phyloP scores from a whole-genome alignment of 164 flowering plant species.

The Piper betle region DNA sequence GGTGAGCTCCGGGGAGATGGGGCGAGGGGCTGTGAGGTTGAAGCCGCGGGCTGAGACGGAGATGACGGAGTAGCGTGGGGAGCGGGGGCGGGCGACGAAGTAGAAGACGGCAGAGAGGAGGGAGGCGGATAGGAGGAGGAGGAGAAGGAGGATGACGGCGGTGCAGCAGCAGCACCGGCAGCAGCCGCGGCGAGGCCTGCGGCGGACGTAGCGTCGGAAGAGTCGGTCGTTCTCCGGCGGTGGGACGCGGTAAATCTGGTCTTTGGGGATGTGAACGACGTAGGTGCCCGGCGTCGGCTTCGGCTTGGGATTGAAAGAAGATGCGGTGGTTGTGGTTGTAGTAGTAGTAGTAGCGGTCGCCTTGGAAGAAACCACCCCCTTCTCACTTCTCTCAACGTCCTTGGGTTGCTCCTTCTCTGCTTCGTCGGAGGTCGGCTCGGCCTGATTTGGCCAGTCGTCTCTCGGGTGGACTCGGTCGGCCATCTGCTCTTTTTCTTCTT shows the following conservation, averaged over 20 bases:
- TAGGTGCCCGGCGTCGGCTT: conserved; percentile 43
- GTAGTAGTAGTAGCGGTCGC: no score
- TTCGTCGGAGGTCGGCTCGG: no score
- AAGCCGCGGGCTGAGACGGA: conserved; percentile 37
- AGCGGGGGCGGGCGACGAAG: conserved; percentile 47
- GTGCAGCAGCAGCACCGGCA: conserved; percentile 36
- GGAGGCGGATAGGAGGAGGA: conserved; percentile 43
- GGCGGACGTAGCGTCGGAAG: conserved; percentile 13
- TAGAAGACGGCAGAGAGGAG: no score
- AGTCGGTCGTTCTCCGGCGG: conserved; percentile 53
- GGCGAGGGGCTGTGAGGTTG: conserved; percentile 28
- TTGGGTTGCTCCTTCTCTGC: no score
- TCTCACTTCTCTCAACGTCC: neutral
- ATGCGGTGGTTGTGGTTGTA: neutral
- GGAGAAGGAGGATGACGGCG: conserved; percentile 14
- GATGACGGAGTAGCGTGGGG: conserved; percentile 44
- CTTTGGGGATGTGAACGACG: conserved; percentile 80
- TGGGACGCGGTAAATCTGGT: conserved; percentile 67
- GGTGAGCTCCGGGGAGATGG: conserved; percentile 50
- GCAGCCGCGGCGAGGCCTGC: conserved; percentile 21
- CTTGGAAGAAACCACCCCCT: no score
- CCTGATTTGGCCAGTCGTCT: neutral
- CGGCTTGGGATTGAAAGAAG: conserved; percentile 9
- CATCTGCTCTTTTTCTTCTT: no score
- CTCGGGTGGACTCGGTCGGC: conserved; percentile 12